Evolutionary conservation across 345 rosid species (phyloP).

Genomic region (Sisymbrium irio): DNA sequence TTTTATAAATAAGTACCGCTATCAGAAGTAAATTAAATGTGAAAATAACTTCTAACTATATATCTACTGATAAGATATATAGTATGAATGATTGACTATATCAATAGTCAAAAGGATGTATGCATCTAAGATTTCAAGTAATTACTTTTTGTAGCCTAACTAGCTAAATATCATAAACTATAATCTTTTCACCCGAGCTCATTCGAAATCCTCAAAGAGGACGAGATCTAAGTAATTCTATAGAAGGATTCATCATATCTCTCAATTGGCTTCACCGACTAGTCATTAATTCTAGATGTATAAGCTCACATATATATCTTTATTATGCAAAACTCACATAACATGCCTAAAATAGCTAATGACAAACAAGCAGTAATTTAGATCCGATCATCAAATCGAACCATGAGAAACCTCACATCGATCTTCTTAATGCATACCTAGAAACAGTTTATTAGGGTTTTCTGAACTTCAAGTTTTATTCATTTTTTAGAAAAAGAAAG

Average conservation of each 20-base stretch:
- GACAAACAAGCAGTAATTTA: too few relatives aligned
- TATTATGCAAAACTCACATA: background rate
- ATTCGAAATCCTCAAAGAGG: background rate
- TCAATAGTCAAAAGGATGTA: background rate
- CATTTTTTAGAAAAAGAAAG: too few relatives aligned
- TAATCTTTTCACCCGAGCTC: background rate
- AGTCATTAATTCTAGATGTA: too few relatives aligned
- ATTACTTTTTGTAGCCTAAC: background rate
- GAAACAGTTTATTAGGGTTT: too few relatives aligned
- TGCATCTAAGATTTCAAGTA: background rate
- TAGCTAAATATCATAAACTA: background rate
- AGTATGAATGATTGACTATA: background rate
- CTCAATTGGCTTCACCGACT: background rate
- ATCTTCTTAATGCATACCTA: too few relatives aligned
- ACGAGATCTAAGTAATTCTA: background rate
- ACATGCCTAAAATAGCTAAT: background rate
- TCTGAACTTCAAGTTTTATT: too few relatives aligned
- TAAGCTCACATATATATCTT: background rate
- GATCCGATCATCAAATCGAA: background rate
- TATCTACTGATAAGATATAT: background rate
- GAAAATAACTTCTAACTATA: background rate
- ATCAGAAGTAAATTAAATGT: background rate
- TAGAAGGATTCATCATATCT: background rate
- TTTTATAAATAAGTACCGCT: background rate
- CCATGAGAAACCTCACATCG: background rate